Evolutionary conservation across 352 stramenopile genomes (phyloP).

Genomic region (Phytophthora europaea): DNA sequence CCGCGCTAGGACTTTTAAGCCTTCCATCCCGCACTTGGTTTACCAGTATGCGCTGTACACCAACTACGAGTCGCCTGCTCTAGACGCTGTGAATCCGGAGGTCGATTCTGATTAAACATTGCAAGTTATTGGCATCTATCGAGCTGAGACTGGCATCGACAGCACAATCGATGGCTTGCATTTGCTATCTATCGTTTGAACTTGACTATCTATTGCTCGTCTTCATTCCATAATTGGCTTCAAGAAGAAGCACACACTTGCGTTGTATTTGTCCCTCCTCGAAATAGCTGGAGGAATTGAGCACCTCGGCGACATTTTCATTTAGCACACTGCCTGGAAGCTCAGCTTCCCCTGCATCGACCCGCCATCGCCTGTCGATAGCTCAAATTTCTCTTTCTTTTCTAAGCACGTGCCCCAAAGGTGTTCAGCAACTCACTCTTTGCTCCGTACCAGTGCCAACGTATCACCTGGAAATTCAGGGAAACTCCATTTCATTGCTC

Average conservation of each 20-base stretch:
- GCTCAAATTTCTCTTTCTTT: not conserved
- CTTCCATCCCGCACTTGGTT: constrained; percentile 95
- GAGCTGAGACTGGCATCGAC: not conserved
- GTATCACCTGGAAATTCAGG: not conserved
- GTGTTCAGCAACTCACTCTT: constrained; percentile 14
- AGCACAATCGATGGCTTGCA: not conserved
- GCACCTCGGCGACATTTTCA: not conserved
- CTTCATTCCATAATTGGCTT: constrained; percentile 19
- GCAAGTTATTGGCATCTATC: not conserved
- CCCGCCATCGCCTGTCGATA: constrained; percentile 9
- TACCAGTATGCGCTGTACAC: constrained; percentile 96
- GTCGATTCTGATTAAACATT: constrained; percentile 56
- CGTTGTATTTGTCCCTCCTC: not conserved
- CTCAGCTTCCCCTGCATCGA: constrained; percentile 1
- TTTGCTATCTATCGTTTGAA: too few species aligned
- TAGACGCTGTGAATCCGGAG: constrained; percentile 80
- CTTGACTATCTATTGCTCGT: not conserved
- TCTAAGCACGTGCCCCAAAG: constrained; percentile 4
- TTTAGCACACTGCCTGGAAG: not conserved
- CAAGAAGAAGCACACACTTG: not conserved
- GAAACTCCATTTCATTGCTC: not conserved
- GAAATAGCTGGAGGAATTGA: constrained; percentile 11
- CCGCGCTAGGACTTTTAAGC: constrained; percentile 76
- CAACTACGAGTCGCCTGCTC: constrained; percentile 88
- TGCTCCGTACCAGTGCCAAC: not conserved